Evolutionary conservation across 2,329 filamentous ascomycete species (phyloP).

Genomic region (Byssoonygena ceratinophila): DNA sequence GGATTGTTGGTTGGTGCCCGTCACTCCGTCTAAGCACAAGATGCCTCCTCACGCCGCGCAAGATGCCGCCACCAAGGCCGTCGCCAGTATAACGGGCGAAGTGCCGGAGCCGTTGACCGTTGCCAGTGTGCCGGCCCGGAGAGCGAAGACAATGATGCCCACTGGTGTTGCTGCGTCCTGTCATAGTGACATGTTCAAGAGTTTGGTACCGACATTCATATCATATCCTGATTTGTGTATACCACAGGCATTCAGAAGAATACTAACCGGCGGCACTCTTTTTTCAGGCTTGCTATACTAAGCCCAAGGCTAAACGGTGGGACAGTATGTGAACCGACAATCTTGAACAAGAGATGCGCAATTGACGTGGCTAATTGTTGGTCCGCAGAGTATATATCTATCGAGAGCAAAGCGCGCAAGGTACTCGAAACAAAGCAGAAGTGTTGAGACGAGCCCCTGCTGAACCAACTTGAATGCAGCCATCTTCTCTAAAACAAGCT

Average conservation of each 20-base stretch:
- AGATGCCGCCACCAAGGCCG: not conserved
- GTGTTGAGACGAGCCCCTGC: not conserved
- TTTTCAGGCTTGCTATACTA: slow-evolving; percentile 42
- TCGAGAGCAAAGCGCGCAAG: slow-evolving; percentile 48
- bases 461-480: slow-evolving; percentile 30
- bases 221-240: not conserved
- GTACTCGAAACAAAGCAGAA: slow-evolving; percentile 17
- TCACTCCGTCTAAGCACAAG: not conserved
- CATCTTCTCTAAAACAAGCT: slow-evolving; percentile 69
- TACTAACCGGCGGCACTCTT: not conserved
- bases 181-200: slow-evolving; percentile 75
- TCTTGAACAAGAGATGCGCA: not conserved
- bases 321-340: slow-evolving; percentile 50
- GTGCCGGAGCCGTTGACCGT: slow-evolving; percentile 43
- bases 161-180: slow-evolving; percentile 67
- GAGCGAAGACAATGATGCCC: slow-evolving; percentile 61
- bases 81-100: not conserved
- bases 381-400: slow-evolving; percentile 45
- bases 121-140: slow-evolving; percentile 55
- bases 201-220: slow-evolving; percentile 40
- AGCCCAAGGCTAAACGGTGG: slow-evolving; percentile 72
- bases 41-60: slow-evolving; percentile 11
- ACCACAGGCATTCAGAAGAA: no score
- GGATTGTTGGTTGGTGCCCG: not conserved
- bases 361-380: not conserved